Base-by-base conservation (phyloP, 306 rosid species). In the Nissolia schottii region DNA sequence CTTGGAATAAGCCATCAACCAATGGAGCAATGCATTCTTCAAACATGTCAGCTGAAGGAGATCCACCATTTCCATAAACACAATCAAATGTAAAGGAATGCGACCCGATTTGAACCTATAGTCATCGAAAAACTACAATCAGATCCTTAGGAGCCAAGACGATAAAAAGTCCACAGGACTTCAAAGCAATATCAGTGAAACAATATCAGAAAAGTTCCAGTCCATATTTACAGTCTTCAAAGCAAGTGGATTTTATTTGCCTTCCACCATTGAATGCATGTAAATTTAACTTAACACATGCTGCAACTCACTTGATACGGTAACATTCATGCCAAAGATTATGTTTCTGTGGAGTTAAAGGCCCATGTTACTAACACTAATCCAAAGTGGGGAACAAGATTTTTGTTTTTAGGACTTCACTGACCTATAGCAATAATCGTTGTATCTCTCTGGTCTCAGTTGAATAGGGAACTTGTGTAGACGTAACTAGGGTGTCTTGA, bases 1-100 rank as follows among this genome's bases (percentile, higher is more conserved):
- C 96, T 73, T 88, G 93, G 77, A 90, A 90, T 73, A 90, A 86
- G 41, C 90, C 92, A 73, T 88, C 90, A 68, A 88, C 89, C 72
- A 90, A 86, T 34, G 93, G 92, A 64, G 88, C 83, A 75, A 90
- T 41, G 74, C 96, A 90, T 79, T 90, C 93, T 72, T 84, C 85
- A 70, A 86, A 90, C 85, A 90, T 84, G 48, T 84, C 63, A 70
- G 86, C 77, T 1, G 92, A 88, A 73, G 90, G 86, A 51, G 88
- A 86, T 58, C 90, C 96, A 13, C 83, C 70, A 50, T 85, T 81
- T 73, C 96, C 93, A 64, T 84, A 86, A 31, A 88, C 91, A 76
- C 84, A 85, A 75, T 90, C 96, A 76, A 90, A 90, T 65, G 96
- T 90, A 88, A 90, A 90, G 48, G 87, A 84, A 81, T 90, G 93